Evolutionary conservation across 768 basidiomycete genomes (phyloP).

Genomic region (Suillus weaverae): DNA sequence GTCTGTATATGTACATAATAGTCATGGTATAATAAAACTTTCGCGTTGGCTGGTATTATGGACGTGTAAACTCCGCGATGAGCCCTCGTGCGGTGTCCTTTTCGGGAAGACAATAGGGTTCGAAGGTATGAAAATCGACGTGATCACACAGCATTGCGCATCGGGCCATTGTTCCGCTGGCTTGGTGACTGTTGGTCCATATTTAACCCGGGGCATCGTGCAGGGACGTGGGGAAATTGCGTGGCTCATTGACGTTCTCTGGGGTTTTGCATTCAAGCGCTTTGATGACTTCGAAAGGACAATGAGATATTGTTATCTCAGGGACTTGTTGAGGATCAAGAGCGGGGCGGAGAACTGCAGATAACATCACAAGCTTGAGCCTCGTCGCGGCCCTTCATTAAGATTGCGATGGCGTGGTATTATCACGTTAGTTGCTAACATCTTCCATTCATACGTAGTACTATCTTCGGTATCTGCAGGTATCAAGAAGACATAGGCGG

Average conservation of each 20-base stretch:
- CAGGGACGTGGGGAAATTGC: not conserved
- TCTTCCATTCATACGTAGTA: not conserved
- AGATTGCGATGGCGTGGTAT: not conserved
- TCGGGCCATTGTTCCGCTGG: not conserved
- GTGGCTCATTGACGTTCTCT: not conserved
- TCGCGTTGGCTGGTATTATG: not conserved
- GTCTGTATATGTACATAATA: not conserved
- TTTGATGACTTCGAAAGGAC: not conserved
- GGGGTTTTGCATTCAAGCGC: not conserved
- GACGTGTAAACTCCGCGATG: not conserved
- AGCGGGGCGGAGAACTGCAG: not conserved
- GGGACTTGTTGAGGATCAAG: not conserved
- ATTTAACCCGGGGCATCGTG: not conserved
- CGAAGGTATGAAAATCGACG: not conserved
- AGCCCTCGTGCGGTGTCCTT: not conserved
- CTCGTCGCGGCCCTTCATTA: not conserved
- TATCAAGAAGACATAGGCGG: slow-evolving; percentile 13
- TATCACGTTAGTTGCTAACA: not conserved
- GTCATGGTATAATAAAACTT: not conserved
- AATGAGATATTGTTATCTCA: not conserved
- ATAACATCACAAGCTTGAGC: not conserved
- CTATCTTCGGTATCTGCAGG: not conserved
- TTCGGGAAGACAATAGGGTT: not conserved
- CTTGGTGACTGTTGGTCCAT: not conserved
- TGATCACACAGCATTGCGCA: not conserved